Percentiles rank a stretch among this genome's conserved stretches.
Evolutionary conservation across 495 filamentous ascomycete genomes (phyloP).

Genomic region (Penicillium silybi): DNA sequence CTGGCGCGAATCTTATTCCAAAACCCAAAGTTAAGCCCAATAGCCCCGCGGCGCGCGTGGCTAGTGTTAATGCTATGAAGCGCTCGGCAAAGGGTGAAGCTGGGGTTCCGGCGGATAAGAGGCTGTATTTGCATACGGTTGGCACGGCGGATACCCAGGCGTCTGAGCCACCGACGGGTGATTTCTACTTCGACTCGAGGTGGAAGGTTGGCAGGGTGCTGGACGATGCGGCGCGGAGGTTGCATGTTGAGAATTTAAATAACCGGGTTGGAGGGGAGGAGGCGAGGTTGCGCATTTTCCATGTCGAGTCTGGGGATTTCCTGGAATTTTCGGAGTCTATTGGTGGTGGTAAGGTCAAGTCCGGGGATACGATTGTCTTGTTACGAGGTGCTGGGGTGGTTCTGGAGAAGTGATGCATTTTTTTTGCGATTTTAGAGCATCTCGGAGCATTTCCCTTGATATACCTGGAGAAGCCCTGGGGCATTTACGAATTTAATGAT

Average conservation of each 20-base stretch:
- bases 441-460: conserved; percentile 7
- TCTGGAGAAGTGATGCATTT: conserved; percentile 31
- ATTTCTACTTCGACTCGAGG: conserved; percentile 79
- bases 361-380: conserved; percentile 85
- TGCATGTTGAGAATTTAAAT: conserved; percentile 85
- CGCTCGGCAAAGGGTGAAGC: conserved; percentile 84
- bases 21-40: conserved; percentile 57
- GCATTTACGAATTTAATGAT: not conserved
- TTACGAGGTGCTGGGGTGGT: conserved; percentile 74
- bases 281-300: conserved; percentile 77
- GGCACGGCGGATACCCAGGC: conserved; percentile 69
- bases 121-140: conserved; percentile 83
- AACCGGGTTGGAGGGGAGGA: conserved; percentile 76
- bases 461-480: not conserved
- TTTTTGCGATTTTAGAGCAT: conserved; percentile 1
- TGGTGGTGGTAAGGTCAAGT: conserved; percentile 59
- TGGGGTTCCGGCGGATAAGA: conserved; percentile 69
- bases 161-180: conserved; percentile 69
- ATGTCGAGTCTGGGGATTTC: conserved; percentile 83
- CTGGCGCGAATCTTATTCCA: conserved; percentile 33
- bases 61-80: conserved; percentile 72
- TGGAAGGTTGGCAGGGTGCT: conserved; percentile 88
- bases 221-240: conserved; percentile 76
- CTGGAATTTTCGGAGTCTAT: conserved; percentile 80
- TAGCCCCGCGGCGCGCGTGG: conserved; percentile 52